Evolutionary conservation across 2,329 filamentous ascomycete genomes (phyloP).

Genomic region (Chrysosporium queenslandicum): DNA sequence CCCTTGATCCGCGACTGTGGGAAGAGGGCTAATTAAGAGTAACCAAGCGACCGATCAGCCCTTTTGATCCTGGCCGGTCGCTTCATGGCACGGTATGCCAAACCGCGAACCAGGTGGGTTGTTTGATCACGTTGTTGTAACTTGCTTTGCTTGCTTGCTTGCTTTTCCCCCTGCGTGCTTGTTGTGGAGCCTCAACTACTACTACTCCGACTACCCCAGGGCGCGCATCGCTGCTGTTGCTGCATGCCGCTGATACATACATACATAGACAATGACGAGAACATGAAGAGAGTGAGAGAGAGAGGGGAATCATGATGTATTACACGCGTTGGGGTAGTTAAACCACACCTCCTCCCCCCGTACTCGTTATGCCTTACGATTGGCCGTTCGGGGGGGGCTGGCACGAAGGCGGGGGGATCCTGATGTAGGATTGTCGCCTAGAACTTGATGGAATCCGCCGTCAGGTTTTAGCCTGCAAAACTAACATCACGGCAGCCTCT

Average conservation of each 20-base stretch:
- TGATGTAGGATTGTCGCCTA: constrained; percentile 13
- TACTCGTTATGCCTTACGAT: constrained; percentile 11
- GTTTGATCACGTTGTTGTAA: not conserved
- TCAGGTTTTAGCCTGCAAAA: constrained; percentile 13
- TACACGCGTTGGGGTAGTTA: constrained; percentile 7
- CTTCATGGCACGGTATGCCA: constrained; percentile 9
- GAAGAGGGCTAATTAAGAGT: constrained; percentile 1
- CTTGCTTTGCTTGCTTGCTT: not conserved
- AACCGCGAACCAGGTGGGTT: constrained; percentile 9
- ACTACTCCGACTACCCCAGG: too few species aligned
- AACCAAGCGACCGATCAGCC: constrained; percentile 7
- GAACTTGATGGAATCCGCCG: constrained; percentile 14
- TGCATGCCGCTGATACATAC: too few species aligned
- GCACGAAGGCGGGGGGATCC: not conserved
- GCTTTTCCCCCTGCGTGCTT: too few species aligned
- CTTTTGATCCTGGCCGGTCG: constrained; percentile 5
- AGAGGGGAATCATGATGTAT: constrained; percentile 5
- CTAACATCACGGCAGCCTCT: constrained; percentile 13
- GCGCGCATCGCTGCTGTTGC: too few species aligned
- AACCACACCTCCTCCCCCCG: constrained; percentile 1
- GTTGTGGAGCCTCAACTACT: constrained; percentile 5
- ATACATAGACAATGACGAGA: too few species aligned
- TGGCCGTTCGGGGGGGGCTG: too few species aligned
- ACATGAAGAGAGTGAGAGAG: not conserved
- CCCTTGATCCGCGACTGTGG: constrained; percentile 2